These are phyloP conservation scores for Cladophialophora yegresii DNA, from an alignment of 2,329 filamentous ascomycete species.

Conservation along the genomic window DNA sequence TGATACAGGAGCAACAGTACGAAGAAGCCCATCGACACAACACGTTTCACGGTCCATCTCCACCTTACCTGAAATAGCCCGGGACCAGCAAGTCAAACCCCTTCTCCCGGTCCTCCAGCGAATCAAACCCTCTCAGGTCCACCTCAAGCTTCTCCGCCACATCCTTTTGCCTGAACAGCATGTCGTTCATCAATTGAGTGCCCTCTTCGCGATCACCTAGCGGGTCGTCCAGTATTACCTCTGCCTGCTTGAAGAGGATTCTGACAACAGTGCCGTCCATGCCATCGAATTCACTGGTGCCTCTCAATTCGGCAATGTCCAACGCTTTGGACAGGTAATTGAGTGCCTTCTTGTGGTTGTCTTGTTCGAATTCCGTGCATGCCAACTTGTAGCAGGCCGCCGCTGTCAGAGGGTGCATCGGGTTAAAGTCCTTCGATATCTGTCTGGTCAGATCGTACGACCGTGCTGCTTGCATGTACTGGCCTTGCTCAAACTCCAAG, in stretches of 20 bases:
- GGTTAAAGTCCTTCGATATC: constrained; percentile 13
- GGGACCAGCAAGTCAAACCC: constrained; percentile 20
- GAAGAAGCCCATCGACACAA: neutral
- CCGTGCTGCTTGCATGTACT: constrained; percentile 1
- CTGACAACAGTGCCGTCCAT: constrained; percentile 20
- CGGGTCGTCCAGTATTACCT: constrained; percentile 20
- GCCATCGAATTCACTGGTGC: neutral
- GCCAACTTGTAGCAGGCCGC: constrained; percentile 22
- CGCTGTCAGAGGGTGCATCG: constrained; percentile 18
- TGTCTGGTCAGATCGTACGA: constrained; percentile 7
- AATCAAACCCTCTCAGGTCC: constrained; percentile 8
- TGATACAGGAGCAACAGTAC: neutral
- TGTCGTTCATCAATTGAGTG: constrained; percentile 12
- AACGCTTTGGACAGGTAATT: constrained; percentile 14
- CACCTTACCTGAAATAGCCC: constrained; percentile 17
- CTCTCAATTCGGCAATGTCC: constrained; percentile 15
- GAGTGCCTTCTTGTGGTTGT: constrained; percentile 15
- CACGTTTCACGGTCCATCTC: neutral
- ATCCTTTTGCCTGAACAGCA: constrained; percentile 17
- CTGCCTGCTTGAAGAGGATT: constrained; percentile 19
- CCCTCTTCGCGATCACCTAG: constrained; percentile 9
- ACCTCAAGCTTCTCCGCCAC: constrained; percentile 16
- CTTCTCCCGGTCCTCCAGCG: constrained; percentile 13
- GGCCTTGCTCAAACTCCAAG: constrained; percentile 14
- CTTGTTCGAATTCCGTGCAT: constrained; percentile 15